Percentiles rank a stretch among this genome's conserved stretches.
Conservation (phyloP, 1,284 basidiomycete species). For the Trichosporon asahii region DNA sequence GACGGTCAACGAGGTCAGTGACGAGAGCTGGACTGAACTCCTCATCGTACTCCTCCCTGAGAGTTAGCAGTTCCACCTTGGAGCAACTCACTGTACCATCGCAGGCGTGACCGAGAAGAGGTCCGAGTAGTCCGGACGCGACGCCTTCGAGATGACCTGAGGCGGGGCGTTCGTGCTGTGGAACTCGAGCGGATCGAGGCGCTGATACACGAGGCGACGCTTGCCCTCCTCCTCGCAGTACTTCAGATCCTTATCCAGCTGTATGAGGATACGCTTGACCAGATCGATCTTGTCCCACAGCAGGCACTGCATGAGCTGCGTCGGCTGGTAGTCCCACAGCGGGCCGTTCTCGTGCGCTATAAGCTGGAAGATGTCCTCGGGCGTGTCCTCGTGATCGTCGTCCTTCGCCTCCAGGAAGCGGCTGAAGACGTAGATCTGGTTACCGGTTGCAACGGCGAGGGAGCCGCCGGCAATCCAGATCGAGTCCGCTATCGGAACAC, state of each 20-base stretch:
- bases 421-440: constrained; percentile 68
- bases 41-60: constrained; percentile 55
- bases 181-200: constrained; percentile 43
- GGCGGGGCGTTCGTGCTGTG: constrained; percentile 20
- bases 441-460: constrained; percentile 63
- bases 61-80: not conserved
- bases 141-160: not conserved
- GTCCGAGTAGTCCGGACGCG: constrained; percentile 25
- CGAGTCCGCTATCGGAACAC: constrained; percentile 74
- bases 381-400: constrained; percentile 30
- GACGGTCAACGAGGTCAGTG: constrained; percentile 60
- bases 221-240: constrained; percentile 36
- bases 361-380: constrained; percentile 67
- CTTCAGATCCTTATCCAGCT: constrained; percentile 57
- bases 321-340: constrained; percentile 81
- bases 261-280: constrained; percentile 73
- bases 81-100: not conserved
- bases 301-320: constrained; percentile 84
- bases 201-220: constrained; percentile 32
- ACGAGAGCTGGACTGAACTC: constrained; percentile 64
- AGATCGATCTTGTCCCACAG: constrained; percentile 82
- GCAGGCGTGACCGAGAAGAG: constrained; percentile 36
- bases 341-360: constrained; percentile 79
- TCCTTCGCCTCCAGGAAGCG: constrained; percentile 38
- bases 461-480: constrained; percentile 81